phyloP scores from a whole-genome alignment of 2,329 filamentous ascomycete species.

The Magnaporthiopsis rhizophila region DNA sequence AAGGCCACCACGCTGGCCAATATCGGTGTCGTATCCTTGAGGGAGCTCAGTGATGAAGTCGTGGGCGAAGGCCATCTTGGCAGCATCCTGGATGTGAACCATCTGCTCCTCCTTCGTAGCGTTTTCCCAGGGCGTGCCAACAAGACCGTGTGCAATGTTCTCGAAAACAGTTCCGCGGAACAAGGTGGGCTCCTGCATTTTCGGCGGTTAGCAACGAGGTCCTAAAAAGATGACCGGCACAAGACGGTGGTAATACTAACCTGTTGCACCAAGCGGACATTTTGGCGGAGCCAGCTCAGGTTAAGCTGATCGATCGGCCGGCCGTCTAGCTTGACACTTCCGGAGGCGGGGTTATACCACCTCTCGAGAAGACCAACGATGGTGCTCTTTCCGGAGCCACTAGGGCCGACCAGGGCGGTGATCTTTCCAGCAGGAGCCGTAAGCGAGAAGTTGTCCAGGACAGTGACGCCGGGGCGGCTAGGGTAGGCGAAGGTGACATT shows the following conservation, averaged over 20 bases:
- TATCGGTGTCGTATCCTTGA: slow-evolving; percentile 44
- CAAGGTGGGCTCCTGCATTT: slow-evolving; percentile 21
- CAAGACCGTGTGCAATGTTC: slow-evolving; percentile 40
- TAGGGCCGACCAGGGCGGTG: slow-evolving; percentile 39
- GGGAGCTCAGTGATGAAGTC: slow-evolving; percentile 39
- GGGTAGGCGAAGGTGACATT: slow-evolving; percentile 38
- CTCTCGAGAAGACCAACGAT: slow-evolving; percentile 46
- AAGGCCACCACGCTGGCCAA: slow-evolving; percentile 53
- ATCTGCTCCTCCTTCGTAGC: slow-evolving; percentile 29
- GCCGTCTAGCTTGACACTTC: slow-evolving; percentile 21
- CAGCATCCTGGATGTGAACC: slow-evolving; percentile 32
- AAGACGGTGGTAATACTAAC: slow-evolving; percentile 4
- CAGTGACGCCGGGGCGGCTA: slow-evolving; percentile 30
- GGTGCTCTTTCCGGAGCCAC: slow-evolving; percentile 33
- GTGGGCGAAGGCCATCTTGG: slow-evolving; percentile 35
- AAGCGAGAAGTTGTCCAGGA: slow-evolving; percentile 33
- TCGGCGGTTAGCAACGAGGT: too few species aligned
- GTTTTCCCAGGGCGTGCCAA: slow-evolving; percentile 18
- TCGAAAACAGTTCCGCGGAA: slow-evolving; percentile 33
- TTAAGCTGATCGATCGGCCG: slow-evolving; percentile 18
- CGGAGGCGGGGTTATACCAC: slow-evolving; percentile 33
- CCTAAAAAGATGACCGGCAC: too few species aligned
- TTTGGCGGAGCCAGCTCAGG: slow-evolving; percentile 21
- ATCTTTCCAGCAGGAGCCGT: slow-evolving; percentile 36
- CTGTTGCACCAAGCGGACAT: slow-evolving; percentile 24